phyloP scores from a whole-genome alignment of 768 basidiomycete species.

The Lactarius trivialis region DNA sequence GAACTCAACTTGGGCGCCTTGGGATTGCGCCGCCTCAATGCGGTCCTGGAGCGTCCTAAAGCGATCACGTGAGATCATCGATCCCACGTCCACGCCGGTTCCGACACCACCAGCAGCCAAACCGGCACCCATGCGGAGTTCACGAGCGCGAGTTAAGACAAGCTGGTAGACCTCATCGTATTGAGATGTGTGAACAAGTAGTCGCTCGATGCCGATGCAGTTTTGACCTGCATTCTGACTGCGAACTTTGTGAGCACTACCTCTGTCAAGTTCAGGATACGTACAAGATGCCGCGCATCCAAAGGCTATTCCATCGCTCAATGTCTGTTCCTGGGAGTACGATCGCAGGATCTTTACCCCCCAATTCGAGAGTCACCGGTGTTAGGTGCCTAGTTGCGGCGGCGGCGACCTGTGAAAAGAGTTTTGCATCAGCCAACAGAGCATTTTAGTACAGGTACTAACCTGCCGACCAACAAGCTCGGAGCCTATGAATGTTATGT shows the following conservation, averaged over 20 bases:
- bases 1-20: conserved; percentile 53
- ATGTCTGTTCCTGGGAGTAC: conserved; percentile 83
- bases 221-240: conserved; percentile 95
- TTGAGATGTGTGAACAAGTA: conserved; percentile 75
- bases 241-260: not conserved
- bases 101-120: conserved; percentile 67
- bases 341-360: conserved; percentile 91
- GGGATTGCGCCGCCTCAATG: conserved; percentile 56
- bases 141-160: conserved; percentile 55
- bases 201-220: conserved; percentile 93
- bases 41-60: conserved; percentile 54
- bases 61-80: conserved; percentile 40
- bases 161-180: conserved; percentile 68
- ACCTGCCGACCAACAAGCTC: conserved; percentile 73
- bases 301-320: conserved; percentile 68
- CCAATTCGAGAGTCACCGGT: conserved; percentile 89
- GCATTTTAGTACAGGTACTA: conserved; percentile 17
- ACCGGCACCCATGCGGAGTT: conserved; percentile 74
- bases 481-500: conserved; percentile 92
- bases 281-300: conserved; percentile 91
- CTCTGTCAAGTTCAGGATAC: conserved; percentile 28
- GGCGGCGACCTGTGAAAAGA: conserved; percentile 53
- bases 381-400: conserved; percentile 84
- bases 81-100: conserved; percentile 73
- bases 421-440: not conserved